A percentile compares a stretch with the other conserved stretches of the same genome.
Evolutionary conservation across 139 green algal genomes (phyloP).

Genomic region (Chlamydomonas sphaeroides): DNA sequence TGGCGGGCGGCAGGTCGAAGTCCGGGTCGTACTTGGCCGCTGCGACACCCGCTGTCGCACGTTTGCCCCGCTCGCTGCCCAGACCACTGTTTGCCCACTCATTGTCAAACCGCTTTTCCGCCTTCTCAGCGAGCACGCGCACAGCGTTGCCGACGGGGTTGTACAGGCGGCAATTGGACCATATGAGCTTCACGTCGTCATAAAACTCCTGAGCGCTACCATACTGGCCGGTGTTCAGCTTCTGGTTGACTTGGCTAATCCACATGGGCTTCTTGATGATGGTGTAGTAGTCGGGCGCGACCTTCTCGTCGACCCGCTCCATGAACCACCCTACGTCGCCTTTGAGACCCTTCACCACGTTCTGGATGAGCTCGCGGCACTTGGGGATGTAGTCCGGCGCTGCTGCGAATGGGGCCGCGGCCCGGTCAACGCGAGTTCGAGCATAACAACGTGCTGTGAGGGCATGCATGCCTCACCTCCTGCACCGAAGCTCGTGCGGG

Average conservation of each 20-base stretch:
- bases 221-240: constrained; percentile 22
- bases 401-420: too few relatives aligned
- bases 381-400: too few relatives aligned
- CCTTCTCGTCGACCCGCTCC: constrained; percentile 20
- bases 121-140: constrained; percentile 29
- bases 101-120: constrained; percentile 50
- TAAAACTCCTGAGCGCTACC: constrained; percentile 37
- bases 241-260: constrained; percentile 24
- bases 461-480: neutral
- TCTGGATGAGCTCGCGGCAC: constrained; percentile 23
- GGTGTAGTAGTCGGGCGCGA: constrained; percentile 33
- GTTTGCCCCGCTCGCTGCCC: constrained; percentile 7
- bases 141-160: constrained; percentile 39
- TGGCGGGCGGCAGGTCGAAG: constrained; percentile 21
- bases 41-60: constrained; percentile 12
- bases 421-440: too few relatives aligned
- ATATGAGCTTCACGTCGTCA: constrained; percentile 56
- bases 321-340: constrained; percentile 15
- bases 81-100: constrained; percentile 45
- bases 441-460: too few relatives aligned
- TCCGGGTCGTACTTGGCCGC: constrained; percentile 37
- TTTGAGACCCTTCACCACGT: neutral
- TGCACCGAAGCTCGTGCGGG: constrained; percentile 9
- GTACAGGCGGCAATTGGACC: constrained; percentile 59
- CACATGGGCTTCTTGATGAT: constrained; percentile 38